These are phyloP conservation scores for Diaporthe nobilis DNA, from an alignment of 2,329 filamentous ascomycete genomes.

Conservation along the genomic window DNA sequence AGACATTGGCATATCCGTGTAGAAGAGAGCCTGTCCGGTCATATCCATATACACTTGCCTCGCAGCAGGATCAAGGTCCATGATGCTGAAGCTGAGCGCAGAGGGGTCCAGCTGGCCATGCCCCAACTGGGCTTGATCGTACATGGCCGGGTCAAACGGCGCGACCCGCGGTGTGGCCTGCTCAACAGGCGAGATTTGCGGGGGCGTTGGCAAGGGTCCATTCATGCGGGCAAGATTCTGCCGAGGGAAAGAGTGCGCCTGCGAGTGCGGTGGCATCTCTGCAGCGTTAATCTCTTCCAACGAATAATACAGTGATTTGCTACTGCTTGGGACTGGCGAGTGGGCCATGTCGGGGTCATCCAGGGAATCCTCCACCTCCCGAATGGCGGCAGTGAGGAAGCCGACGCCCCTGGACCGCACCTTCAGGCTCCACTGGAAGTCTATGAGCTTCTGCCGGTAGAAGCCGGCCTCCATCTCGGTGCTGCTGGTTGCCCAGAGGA, in stretches of 20 bases:
- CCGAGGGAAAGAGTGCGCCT: constrained; percentile 13
- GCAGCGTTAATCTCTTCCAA: constrained; percentile 8
- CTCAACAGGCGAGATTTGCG: constrained; percentile 16
- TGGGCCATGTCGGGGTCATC: constrained; percentile 43
- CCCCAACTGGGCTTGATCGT: constrained; percentile 24
- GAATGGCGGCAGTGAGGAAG: constrained; percentile 56
- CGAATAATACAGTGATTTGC: constrained; percentile 19
- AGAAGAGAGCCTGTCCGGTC: constrained; percentile 32
- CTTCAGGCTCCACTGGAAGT: constrained; percentile 94
- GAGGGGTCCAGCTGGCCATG: constrained; percentile 19
- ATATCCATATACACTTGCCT: constrained; percentile 31
- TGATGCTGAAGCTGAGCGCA: constrained; percentile 29
- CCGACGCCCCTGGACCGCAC: constrained; percentile 82
- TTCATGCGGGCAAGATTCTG: constrained; percentile 24
- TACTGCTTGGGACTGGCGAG: constrained; percentile 35
- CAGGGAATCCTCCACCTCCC: constrained; percentile 52
- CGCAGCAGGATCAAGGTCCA: constrained; percentile 29
- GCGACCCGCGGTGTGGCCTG: constrained; percentile 16
- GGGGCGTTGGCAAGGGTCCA: constrained; percentile 10
- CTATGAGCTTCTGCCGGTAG: constrained; percentile 85
- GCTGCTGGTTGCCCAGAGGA: constrained; percentile 90
- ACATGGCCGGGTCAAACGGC: constrained; percentile 18
- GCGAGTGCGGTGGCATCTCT: constrained; percentile 12
- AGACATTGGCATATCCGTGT: constrained; percentile 30
- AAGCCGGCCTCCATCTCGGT: constrained; percentile 92